These are phyloP conservation scores for Olyra latifolia DNA, from an alignment of 176 grass and related monocot genomes.

Conservation along the genomic window DNA sequence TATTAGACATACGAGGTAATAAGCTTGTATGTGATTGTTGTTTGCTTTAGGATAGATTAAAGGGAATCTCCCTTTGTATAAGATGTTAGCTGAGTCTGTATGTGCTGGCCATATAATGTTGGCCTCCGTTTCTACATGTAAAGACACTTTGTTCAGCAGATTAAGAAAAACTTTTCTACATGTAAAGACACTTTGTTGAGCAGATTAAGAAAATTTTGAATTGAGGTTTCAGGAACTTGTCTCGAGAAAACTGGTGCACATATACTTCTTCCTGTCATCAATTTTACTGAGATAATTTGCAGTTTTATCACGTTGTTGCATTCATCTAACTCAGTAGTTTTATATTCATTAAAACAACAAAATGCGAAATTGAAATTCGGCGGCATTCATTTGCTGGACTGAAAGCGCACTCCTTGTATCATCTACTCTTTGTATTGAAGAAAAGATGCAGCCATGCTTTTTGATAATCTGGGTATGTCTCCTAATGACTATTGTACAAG, in stretches of 20 bases:
- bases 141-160: not conserved
- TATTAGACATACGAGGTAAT: not conserved
- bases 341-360: not conserved
- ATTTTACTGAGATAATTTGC: not conserved
- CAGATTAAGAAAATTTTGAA: not conserved
- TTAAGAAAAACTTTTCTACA: too few relatives aligned
- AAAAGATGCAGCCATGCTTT: not conserved
- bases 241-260: not conserved
- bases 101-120: constrained; percentile 36
- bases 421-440: not conserved
- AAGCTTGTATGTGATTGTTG: constrained; percentile 38
- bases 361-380: not conserved
- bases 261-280: not conserved
- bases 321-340: not conserved
- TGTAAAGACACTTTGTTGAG: constrained; percentile 6
- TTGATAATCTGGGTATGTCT: not conserved
- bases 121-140: constrained; percentile 26
- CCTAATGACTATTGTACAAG: not conserved
- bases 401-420: not conserved
- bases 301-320: not conserved
- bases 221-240: not conserved
- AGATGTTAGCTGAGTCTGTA: constrained; percentile 8
- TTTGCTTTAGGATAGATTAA: constrained; percentile 35
- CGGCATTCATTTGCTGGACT: not conserved
- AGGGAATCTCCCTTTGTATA: constrained; percentile 10